phyloP scores from a whole-genome alignment of 805 yeast species.

The Suhomyces kilbournensis region DNA sequence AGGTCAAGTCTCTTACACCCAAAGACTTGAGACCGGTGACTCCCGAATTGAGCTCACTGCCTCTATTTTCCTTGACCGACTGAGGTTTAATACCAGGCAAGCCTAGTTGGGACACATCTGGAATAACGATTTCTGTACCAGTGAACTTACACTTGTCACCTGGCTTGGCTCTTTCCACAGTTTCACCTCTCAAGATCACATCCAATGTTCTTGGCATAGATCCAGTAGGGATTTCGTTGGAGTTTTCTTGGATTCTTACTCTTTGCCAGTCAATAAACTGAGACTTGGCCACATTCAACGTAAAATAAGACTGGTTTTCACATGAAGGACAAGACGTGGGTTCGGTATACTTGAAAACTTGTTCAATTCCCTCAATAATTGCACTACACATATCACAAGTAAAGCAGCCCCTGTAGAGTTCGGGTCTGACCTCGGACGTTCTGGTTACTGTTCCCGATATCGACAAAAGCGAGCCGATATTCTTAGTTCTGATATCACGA shows the following conservation, averaged over 20 bases:
- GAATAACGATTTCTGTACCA: slow-evolving; percentile 92
- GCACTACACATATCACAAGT: slow-evolving; percentile 88
- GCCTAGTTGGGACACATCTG: slow-evolving; percentile 91
- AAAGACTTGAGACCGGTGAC: slow-evolving; percentile 83
- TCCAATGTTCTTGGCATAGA: slow-evolving; percentile 98
- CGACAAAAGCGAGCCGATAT: slow-evolving; percentile 78
- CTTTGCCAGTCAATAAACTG: slow-evolving; percentile 96
- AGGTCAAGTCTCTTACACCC: slow-evolving; percentile 94
- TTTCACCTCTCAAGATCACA: slow-evolving; percentile 87
- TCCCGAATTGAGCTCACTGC: slow-evolving; percentile 72
- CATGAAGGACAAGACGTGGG: slow-evolving; percentile 92
- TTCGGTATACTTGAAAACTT: slow-evolving; percentile 88
- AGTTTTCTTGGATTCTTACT: slow-evolving; percentile 90
- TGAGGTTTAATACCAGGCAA: slow-evolving; percentile 93
- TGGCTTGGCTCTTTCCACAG: slow-evolving; percentile 94
- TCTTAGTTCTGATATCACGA: slow-evolving; percentile 86
- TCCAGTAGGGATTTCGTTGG: slow-evolving; percentile 96
- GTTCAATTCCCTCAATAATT: slow-evolving; percentile 84
- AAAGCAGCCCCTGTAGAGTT: slow-evolving; percentile 80
- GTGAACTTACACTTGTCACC: slow-evolving; percentile 94
- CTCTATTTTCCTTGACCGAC: slow-evolving; percentile 64
- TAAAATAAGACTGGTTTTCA: slow-evolving; percentile 82
- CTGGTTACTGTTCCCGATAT: slow-evolving; percentile 95
- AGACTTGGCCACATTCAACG: slow-evolving; percentile 76
- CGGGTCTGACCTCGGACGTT: slow-evolving; percentile 95